Conservation (phyloP, 2,329 filamentous ascomycete genomes). For the Aspergillus neotritici region DNA sequence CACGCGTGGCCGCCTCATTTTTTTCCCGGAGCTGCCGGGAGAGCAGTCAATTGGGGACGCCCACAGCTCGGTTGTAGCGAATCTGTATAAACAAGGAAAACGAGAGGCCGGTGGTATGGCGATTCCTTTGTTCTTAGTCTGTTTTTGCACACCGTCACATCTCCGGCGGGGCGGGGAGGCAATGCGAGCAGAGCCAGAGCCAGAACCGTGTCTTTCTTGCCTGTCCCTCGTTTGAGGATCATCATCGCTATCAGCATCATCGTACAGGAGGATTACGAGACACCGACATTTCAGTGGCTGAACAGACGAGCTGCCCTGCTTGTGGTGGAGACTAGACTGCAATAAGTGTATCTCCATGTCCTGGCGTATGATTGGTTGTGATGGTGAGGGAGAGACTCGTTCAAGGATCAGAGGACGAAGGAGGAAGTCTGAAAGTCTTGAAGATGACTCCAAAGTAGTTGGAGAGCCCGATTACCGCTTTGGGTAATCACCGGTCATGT, state of each 20-base stretch:
- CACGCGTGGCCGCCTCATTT: constrained; percentile 19
- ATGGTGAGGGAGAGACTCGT: background rate
- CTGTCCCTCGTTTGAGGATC: background rate
- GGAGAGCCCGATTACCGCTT: background rate
- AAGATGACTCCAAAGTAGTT: background rate
- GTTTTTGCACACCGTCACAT: no score
- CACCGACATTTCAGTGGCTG: constrained; percentile 7
- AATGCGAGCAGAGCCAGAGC: no score
- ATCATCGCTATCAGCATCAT: constrained; percentile 2
- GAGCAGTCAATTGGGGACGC: constrained; percentile 2
- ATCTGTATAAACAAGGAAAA: no score
- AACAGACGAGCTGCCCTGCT: background rate
- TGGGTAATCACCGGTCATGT: no score
- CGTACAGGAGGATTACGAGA: background rate
- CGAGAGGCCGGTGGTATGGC: no score
- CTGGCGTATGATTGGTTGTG: background rate
- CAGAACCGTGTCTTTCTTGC: no score
- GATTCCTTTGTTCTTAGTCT: no score
- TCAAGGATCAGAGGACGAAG: background rate
- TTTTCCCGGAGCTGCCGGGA: constrained; percentile 10
- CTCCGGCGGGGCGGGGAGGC: no score
- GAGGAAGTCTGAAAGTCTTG: background rate
- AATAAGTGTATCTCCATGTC: background rate
- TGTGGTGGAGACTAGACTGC: no score
- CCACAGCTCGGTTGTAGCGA: background rate